Evolutionary conservation across 202 grass and related monocot genomes (phyloP), one percentile per base, ranked within the genome.

Genomic region (Dendrocalamus latiflorus): DNA sequence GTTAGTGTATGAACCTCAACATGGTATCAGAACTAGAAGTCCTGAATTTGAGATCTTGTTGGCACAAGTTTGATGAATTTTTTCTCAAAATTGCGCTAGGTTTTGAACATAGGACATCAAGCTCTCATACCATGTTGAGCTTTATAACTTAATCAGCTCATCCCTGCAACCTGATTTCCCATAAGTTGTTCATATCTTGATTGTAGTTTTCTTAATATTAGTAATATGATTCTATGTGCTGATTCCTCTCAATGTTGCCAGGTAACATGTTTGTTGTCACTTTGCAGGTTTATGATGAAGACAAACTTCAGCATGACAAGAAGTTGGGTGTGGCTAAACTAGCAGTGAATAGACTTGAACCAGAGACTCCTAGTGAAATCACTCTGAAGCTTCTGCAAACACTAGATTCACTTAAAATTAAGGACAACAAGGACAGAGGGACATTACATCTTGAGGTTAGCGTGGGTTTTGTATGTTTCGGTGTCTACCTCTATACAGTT

Each of bases 211-310:
- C n/a, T n/a, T n/a, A n/a, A n/a, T n/a, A n/a, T n/a, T n/a, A n/a
- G n/a, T n/a, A n/a, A n/a, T n/a, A n/a, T n/a, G n/a, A n/a, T n/a
- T n/a, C n/a, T n/a, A n/a, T n/a, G n/a, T n/a, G 39, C 17, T 57
- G 10, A 49, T 76, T 68, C 21, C 60, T 56, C 18, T 56, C 37
- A 81, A 13, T 85, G 47, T 56, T 50, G 8, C 68, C 6, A 36
- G 57, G 78, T 64, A 12, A 78, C 20, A 44, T 81, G 11, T 66
- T 60, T 78, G 18, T 25, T 62, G 12, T 86, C 59, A 62, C 44
- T 66, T 74, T 79, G 16, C 89, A 98, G 95, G 74, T 98, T 86
- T 98, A 88, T 76, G 95, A 98, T 68, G 93, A 95, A 85, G 95
- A 98, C n/a, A 91, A 85, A 8, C 53, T 98, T 71, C 75, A 91